These are phyloP conservation scores for Metarhizium rileyi DNA, from an alignment of 2,329 filamentous ascomycete species.

Conservation along the genomic window DNA sequence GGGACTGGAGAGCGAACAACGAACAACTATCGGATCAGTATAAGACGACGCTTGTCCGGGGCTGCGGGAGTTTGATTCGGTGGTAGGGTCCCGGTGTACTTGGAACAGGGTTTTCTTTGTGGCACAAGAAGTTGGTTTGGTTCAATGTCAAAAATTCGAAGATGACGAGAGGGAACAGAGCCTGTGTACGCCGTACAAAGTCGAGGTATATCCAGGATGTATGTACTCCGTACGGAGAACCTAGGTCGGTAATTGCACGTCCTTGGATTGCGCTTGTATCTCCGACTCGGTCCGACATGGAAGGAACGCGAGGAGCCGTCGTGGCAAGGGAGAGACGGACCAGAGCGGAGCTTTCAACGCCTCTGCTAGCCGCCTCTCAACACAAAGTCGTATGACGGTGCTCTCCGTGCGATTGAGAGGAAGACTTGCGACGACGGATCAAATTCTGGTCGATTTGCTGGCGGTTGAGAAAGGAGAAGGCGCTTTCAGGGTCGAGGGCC, in stretches of 20 bases:
- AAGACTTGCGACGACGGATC: background rate
- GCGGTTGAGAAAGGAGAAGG: background rate
- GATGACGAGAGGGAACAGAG: background rate
- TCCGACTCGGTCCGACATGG: background rate
- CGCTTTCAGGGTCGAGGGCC: background rate
- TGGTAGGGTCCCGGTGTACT: background rate
- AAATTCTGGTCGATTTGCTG: background rate
- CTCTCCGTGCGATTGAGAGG: background rate
- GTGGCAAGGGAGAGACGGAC: background rate
- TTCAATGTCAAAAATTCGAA: background rate
- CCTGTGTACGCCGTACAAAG: no score
- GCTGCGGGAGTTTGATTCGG: background rate
- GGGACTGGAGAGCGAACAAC: background rate
- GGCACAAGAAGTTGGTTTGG: background rate
- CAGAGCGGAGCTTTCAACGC: constrained; percentile 1
- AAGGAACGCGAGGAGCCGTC: background rate
- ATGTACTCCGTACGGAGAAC: background rate
- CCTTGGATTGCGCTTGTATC: background rate
- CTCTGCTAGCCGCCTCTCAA: background rate
- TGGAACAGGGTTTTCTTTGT: background rate
- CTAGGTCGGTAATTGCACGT: background rate
- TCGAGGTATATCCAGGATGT: no score
- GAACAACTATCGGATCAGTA: background rate
- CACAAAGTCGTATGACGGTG: background rate
- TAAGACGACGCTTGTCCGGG: constrained; percentile 1